A percentile compares a stretch with the other conserved stretches of the same genome.
Evolutionary conservation across 306 rosid genomes (phyloP).

Genomic region (Prunus armeniaca): DNA sequence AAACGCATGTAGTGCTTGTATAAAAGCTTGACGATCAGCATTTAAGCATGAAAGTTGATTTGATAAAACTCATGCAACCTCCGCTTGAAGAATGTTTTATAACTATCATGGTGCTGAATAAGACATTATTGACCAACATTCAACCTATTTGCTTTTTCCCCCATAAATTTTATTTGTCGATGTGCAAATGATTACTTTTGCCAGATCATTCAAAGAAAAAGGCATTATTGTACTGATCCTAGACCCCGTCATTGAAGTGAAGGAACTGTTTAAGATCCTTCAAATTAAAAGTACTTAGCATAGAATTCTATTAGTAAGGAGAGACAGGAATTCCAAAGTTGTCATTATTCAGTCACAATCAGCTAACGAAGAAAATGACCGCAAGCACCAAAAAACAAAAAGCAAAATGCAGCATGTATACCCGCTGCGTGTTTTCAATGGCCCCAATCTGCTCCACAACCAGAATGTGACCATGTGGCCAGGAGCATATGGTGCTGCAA

Average conservation of each 20-base stretch:
- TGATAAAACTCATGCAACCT: background rate
- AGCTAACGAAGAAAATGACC: slow-evolving; percentile 17
- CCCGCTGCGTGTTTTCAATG: slow-evolving; percentile 80
- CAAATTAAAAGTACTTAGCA: slow-evolving; percentile 44
- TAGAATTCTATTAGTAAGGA: slow-evolving; percentile 15
- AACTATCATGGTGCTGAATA: background rate
- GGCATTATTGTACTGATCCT: slow-evolving; percentile 24
- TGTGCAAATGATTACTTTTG: background rate
- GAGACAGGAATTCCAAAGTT: slow-evolving; percentile 23
- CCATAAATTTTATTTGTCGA: background rate
- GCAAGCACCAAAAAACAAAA: background rate
- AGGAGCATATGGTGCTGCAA: slow-evolving; percentile 86
- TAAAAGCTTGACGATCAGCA: background rate
- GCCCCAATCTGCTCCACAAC: slow-evolving; percentile 87
- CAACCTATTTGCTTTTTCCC: background rate
- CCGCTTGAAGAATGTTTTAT: background rate
- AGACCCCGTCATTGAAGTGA: slow-evolving; percentile 33
- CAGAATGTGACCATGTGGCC: slow-evolving; percentile 80
- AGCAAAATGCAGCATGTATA: slow-evolving; percentile 25
- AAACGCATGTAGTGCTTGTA: background rate
- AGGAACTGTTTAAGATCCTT: slow-evolving; percentile 43
- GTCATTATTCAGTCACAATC: slow-evolving; percentile 32
- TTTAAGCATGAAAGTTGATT: background rate
- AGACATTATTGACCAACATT: background rate
- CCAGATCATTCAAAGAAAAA: background rate